Evolutionary conservation across 345 rosid genomes (phyloP), one percentile per base, ranked within the genome.

Genomic region (Corchorus olitorius): DNA sequence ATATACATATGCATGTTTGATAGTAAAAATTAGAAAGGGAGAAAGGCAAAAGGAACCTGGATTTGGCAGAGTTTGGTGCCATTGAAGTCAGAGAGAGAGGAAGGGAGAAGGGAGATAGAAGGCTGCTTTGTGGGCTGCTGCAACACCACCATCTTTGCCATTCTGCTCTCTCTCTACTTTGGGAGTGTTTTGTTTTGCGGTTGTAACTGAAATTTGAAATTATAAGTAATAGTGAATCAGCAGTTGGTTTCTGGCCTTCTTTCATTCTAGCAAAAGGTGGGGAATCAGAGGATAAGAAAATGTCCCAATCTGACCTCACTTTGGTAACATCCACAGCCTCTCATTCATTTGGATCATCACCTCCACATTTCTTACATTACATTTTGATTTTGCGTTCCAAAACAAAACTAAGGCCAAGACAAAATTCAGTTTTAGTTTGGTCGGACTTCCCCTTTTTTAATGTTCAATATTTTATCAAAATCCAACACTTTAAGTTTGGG

Each of bases 1-100:
- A 27, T 27, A 27, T 27, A 27, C 22, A 54, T n/a, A 15, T 16
- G 59, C 59, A 54, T 55, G 27, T n/a, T 55, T 19, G 2, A 0
- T 22, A 1, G 13, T 61, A 4, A 46, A 39, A 68, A 15, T 45
- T 16, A 46, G 37, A 11, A 27, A 61, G 35, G 16, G 33, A 27
- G 35, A 37, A 70, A 56, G 66, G 27, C 27, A 74, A 41, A 82
- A 35, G 20, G 79, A 78, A 92, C 98, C 97, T 91, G 93, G 82
- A 89, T 60, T 56, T 87, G 88, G 58, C 86, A 64, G 82, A 96
- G 91, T 75, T 90, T 88, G 78, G 88, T 83, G 84, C 98, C 99
- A 89, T 77, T 92, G 85, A 93, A 93, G 81, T 93, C 93, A 73
- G 97, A 93, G 20, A 92, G 87, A 77, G 96, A 95, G 70, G 98